Conservation (phyloP, 441 rosid species). For the Caryocar brasiliense region DNA sequence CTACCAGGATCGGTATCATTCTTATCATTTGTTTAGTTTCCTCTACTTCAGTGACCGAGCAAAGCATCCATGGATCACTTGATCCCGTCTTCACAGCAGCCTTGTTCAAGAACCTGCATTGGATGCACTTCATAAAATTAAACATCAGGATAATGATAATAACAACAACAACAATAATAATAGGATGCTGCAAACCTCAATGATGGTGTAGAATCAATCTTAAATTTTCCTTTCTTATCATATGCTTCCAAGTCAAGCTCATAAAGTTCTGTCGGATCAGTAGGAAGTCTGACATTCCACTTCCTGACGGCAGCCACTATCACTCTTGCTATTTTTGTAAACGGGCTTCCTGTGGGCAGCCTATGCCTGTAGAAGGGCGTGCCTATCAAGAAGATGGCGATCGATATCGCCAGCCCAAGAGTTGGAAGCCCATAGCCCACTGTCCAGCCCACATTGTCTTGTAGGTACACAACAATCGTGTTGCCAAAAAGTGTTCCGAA, state of each 20-base stretch:
- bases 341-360: constrained; percentile 62
- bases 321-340: constrained; percentile 63
- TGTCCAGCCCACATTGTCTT: constrained; percentile 84
- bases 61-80: constrained; percentile 46
- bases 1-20: constrained; percentile 59
- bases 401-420: constrained; percentile 49
- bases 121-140: too few relatives aligned
- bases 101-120: constrained; percentile 53
- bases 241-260: constrained; percentile 55
- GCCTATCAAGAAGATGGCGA: constrained; percentile 52
- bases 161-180: too few relatives aligned
- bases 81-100: constrained; percentile 51
- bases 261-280: constrained; percentile 34
- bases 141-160: too few relatives aligned
- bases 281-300: constrained; percentile 33
- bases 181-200: constrained; percentile 49
- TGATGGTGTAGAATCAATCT: constrained; percentile 55
- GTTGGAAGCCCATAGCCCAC: constrained; percentile 75
- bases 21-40: constrained; percentile 83
- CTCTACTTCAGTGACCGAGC: constrained; percentile 75
- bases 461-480: constrained; percentile 66
- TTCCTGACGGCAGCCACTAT: constrained; percentile 61
- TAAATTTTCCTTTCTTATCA: constrained; percentile 33
- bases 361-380: constrained; percentile 69
- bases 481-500: constrained; percentile 85